Evolutionary conservation across 2,329 filamentous ascomycete species (phyloP).

Genomic region (Cercospora nicotianae): DNA sequence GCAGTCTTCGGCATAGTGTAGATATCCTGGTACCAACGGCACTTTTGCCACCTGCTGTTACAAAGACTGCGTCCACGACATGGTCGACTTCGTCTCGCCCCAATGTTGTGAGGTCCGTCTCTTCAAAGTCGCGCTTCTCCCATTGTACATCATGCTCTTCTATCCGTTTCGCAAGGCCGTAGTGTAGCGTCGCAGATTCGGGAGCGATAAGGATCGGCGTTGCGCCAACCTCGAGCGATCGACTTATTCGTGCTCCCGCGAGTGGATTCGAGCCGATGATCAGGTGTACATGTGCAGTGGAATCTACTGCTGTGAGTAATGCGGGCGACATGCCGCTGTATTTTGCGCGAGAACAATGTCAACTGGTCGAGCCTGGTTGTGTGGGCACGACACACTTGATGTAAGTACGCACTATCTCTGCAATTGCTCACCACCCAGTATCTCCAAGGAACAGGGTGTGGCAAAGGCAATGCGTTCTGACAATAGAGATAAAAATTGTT

Average conservation of each 20-base stretch:
- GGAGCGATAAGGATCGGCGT: slow-evolving; percentile 76
- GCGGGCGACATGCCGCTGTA: slow-evolving; percentile 48
- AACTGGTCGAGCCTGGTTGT: neutral
- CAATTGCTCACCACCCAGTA: neutral
- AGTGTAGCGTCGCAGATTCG: slow-evolving; percentile 57
- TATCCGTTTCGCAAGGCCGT: slow-evolving; percentile 62
- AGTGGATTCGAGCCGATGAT: slow-evolving; percentile 84
- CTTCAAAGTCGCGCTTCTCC: slow-evolving; percentile 65
- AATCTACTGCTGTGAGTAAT: slow-evolving; percentile 72
- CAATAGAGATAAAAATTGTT: slow-evolving; percentile 5
- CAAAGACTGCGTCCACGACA: slow-evolving; percentile 89
- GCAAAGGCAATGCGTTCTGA: slow-evolving; percentile 15
- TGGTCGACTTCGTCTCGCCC: slow-evolving; percentile 76
- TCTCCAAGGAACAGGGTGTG: slow-evolving; percentile 13
- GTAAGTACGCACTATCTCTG: neutral
- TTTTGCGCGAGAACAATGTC: slow-evolving; percentile 9
- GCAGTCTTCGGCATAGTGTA: slow-evolving; percentile 69
- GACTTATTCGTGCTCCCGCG: slow-evolving; percentile 77
- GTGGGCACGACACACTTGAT: neutral
- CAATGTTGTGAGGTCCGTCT: slow-evolving; percentile 69
- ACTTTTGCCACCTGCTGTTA: slow-evolving; percentile 62
- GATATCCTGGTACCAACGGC: slow-evolving; percentile 63
- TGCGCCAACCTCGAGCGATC: slow-evolving; percentile 80
- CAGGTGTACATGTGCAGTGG: slow-evolving; percentile 71
- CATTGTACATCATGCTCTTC: slow-evolving; percentile 67